Evolutionary conservation across 192 early-diverging fungal species (phyloP), one percentile per base, ranked within the genome.

Genomic region (Chytriomyces sp.): DNA sequence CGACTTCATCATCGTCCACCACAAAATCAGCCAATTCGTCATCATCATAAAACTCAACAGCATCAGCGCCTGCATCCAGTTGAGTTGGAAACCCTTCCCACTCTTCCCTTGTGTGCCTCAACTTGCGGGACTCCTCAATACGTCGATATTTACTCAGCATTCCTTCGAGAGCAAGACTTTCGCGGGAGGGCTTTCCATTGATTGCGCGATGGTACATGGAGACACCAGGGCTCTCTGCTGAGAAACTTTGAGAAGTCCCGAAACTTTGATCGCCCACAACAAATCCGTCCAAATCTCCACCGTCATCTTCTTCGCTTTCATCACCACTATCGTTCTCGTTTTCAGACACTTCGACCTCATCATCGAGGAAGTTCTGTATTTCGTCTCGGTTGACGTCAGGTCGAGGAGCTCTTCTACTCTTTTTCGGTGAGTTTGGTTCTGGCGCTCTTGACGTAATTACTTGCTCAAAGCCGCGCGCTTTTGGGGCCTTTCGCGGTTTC

Each of bases 11-110:
- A 20, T 76, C 81, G 63, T 81, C 76, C n/a, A 86, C 86, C 63
- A 88, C 79, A 13, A 86, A 88, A 6, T 78, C 79, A n/a, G 72
- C 77, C 9, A 82, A 76, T 11, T 82, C 78, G 6, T 64, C 50
- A 11, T 76, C 83, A 26, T 70, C 72, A 20, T 75, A 78, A 5
- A 59, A 77, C 45, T 83, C 83, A 0, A 59, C 61, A 13, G 78
- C 81, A 23, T 77, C 45, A 11, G 76, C 76, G 9, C 76, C 76
- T 44, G 64, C 76, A 61, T 67, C 76, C 65, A 20, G 8, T 46
- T 77, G 76, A 7, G 76, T 77, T 18, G 46, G 28, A 46, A 53
- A 45, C 18, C 76, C 76, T 69, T 77, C 65, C 76, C 76, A 77
- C 13, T 77, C 76, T 13, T 77, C 76, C 6, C 74, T 62, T 43